Conservation (phyloP, 805 yeast genomes). For the Metschnikowia colocasiae region DNA sequence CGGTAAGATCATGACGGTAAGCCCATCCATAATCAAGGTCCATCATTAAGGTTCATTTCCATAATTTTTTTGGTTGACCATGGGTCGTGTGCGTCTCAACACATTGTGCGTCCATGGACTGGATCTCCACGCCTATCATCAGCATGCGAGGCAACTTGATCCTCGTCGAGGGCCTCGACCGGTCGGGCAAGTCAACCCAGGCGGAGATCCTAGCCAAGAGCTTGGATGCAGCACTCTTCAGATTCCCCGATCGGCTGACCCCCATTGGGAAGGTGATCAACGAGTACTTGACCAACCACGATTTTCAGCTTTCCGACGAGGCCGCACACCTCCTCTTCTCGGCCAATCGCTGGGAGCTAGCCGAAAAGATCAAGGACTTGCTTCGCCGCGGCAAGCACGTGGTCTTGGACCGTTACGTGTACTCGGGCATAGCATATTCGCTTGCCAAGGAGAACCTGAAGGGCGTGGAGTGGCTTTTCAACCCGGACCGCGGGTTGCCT, state of each 20-base stretch:
- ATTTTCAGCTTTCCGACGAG: conserved; percentile 60
- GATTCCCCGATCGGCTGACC: conserved; percentile 88
- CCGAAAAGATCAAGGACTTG: conserved; percentile 40
- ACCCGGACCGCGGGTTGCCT: conserved; percentile 82
- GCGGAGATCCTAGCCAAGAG: conserved; percentile 31
- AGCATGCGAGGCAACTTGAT: conserved; percentile 65
- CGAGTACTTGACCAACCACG: conserved; percentile 55
- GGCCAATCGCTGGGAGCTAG: conserved; percentile 92
- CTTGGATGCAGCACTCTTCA: conserved; percentile 43
- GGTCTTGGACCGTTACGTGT: conserved; percentile 81
- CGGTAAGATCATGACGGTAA: too few species aligned
- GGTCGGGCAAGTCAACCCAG: conserved; percentile 95
- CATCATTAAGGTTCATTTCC: too few species aligned
- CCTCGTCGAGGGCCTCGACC: conserved; percentile 86
- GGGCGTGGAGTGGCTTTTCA: conserved; percentile 69
- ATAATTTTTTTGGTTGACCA: too few species aligned
- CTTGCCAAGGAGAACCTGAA: conserved; percentile 59
- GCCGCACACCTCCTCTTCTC: conserved; percentile 83
- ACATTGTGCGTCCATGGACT: neutral
- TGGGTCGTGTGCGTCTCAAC: too few species aligned
- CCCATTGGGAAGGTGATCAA: conserved; percentile 77
- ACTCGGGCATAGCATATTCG: conserved; percentile 91
- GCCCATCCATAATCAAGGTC: too few species aligned
- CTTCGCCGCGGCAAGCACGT: conserved; percentile 55
- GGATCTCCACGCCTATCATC: neutral